Percentiles rank a stretch among this genome's conserved stretches.
These are phyloP conservation scores for Fragilaria crotonensis DNA, from an alignment of 108 stramenopile genomes.

Conservation along the genomic window DNA sequence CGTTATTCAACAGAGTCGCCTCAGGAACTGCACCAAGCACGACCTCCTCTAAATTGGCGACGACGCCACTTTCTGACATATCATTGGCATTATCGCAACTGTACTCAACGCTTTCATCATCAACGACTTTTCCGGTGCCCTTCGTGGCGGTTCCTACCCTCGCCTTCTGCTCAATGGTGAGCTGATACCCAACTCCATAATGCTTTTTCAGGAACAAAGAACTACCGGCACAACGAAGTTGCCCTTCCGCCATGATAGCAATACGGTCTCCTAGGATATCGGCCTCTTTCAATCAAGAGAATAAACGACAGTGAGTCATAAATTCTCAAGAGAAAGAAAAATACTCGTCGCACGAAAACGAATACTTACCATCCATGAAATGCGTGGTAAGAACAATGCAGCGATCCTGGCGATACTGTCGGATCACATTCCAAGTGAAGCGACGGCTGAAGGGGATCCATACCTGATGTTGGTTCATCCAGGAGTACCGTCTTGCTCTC, in stretches of 20 bases:
- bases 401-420: constrained; percentile 62
- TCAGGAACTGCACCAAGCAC: constrained; percentile 58
- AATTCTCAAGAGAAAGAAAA: background rate
- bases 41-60: constrained; percentile 31
- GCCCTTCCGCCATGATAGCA: constrained; percentile 94
- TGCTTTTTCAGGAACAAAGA: constrained; percentile 88
- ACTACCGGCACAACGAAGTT: constrained; percentile 80
- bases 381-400: constrained; percentile 95
- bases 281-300: too few relatives aligned
- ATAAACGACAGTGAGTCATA: background rate
- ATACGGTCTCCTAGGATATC: constrained; percentile 90
- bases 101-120: background rate
- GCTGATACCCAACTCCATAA: constrained; percentile 88
- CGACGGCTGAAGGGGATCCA: constrained; percentile 67
- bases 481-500: constrained; percentile 44
- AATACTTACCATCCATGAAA: constrained; percentile 74
- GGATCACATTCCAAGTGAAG: constrained; percentile 67
- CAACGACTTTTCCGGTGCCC: background rate
- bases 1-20: constrained; percentile 74
- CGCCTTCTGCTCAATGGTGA: constrained; percentile 69
- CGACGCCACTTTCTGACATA: constrained; percentile 6
- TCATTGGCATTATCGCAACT: background rate
- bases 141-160: constrained; percentile 2
- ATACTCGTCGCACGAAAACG: background rate
- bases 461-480: constrained; percentile 76